phyloP scores from a whole-genome alignment of 192 early-diverging fungal species.

The Spizellomyces punctatus region DNA sequence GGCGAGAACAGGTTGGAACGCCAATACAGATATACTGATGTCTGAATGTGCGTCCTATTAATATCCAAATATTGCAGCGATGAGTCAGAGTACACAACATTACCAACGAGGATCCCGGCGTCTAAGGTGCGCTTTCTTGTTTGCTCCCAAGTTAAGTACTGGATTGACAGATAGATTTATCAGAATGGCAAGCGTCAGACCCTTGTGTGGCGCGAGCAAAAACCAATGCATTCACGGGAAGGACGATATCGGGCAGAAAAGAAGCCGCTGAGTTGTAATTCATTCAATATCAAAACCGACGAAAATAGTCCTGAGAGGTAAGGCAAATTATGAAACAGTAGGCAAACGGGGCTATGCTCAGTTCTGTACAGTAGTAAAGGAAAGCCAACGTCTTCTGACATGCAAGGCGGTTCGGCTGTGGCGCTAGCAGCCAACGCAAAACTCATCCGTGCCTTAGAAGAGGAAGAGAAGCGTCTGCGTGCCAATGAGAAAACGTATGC shows the following conservation, averaged over 20 bases:
- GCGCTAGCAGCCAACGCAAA: conserved; percentile 29
- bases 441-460: conserved; percentile 40
- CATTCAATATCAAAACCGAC: neutral
- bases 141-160: too few relatives aligned
- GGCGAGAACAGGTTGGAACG: too few relatives aligned
- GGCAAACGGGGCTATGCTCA: neutral
- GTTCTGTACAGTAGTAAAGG: neutral
- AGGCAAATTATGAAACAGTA: neutral
- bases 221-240: neutral
- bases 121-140: too few relatives aligned
- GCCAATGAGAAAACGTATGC: conserved; percentile 38
- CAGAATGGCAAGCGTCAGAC: too few relatives aligned
- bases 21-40: too few relatives aligned
- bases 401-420: neutral
- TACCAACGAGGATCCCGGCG: too few relatives aligned
- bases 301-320: neutral
- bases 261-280: neutral
- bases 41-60: too few relatives aligned
- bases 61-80: too few relatives aligned
- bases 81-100: too few relatives aligned
- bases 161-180: too few relatives aligned
- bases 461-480: conserved; percentile 33
- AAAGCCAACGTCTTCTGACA: neutral
- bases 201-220: too few relatives aligned
- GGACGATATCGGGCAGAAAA: neutral